phyloP scores from a whole-genome alignment of 345 rosid genomes.

The Toxicodendron radicans region DNA sequence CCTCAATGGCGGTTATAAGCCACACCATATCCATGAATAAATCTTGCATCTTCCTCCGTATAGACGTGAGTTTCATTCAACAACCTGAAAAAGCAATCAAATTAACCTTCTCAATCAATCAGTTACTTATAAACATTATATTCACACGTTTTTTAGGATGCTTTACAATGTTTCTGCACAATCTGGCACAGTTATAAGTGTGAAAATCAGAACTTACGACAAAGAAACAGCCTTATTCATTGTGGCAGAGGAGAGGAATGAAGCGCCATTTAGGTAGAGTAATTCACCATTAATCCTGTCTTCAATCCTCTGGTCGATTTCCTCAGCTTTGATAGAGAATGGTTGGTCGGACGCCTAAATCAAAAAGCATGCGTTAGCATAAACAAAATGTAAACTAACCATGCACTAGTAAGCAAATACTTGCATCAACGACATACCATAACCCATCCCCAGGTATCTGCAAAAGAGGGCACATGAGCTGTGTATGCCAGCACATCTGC shows the following conservation, averaged over 20 bases:
- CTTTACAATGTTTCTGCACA: too few relatives aligned
- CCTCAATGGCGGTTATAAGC: slow-evolving; percentile 54
- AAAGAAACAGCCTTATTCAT: slow-evolving; percentile 75
- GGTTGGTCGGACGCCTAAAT: slow-evolving; percentile 83
- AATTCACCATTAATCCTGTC: slow-evolving; percentile 70
- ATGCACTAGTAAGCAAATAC: not conserved
- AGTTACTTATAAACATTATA: too few relatives aligned
- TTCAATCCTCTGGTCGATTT: slow-evolving; percentile 70
- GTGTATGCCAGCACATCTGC: slow-evolving; percentile 89
- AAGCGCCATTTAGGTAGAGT: slow-evolving; percentile 73
- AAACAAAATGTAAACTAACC: not conserved
- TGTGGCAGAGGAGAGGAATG: slow-evolving; percentile 77
- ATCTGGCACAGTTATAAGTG: too few relatives aligned
- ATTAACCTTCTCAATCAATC: not conserved
- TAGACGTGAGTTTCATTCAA: slow-evolving; percentile 87
- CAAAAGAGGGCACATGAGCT: slow-evolving; percentile 95
- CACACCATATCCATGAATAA: slow-evolving; percentile 90
- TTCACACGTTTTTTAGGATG: too few relatives aligned
- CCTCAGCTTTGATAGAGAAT: slow-evolving; percentile 50
- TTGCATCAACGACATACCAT: slow-evolving; percentile 47
- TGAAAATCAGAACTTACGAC: slow-evolving; percentile 51
- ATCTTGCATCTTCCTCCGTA: slow-evolving; percentile 86
- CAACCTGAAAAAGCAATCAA: slow-evolving; percentile 49
- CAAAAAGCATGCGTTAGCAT: not conserved
- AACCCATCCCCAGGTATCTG: slow-evolving; percentile 99